Evolutionary conservation across 192 early-diverging fungal genomes (phyloP).

Genomic region (Helicostylum pulchrum): DNA sequence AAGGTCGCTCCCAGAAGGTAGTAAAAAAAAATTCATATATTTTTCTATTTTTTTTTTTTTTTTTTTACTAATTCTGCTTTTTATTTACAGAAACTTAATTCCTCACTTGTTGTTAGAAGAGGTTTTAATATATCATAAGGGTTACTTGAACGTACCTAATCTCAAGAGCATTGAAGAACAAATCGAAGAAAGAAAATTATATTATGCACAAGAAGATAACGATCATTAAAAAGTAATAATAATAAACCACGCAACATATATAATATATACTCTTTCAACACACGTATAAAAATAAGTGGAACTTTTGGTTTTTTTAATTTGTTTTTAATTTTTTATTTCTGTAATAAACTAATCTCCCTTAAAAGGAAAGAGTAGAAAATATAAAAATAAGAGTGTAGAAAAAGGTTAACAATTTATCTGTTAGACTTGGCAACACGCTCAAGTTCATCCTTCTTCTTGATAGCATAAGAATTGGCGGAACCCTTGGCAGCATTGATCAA

Average conservation of each 20-base stretch:
- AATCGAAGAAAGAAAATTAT: constrained; percentile 32
- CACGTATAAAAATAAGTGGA: too few species aligned
- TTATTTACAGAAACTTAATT: constrained; percentile 65
- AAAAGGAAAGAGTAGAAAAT: not conserved
- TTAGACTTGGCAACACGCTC: constrained; percentile 81
- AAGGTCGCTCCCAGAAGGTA: constrained; percentile 76
- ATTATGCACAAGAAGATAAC: constrained; percentile 38
- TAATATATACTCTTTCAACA: too few species aligned
- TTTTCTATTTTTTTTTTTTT: not conserved
- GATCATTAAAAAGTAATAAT: constrained; percentile 4
- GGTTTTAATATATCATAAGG: constrained; percentile 57
- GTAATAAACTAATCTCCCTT: not conserved
- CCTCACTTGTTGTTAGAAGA: constrained; percentile 80
- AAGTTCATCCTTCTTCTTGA: constrained; percentile 99
- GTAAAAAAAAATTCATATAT: too few species aligned
- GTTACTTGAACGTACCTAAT: constrained; percentile 48
- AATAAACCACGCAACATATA: too few species aligned
- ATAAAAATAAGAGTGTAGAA: not conserved
- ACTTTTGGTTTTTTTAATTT: not conserved
- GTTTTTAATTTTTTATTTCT: not conserved
- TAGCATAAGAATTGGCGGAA: constrained; percentile 99
- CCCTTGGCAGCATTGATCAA: constrained; percentile 97
- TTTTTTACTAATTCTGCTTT: not conserved
- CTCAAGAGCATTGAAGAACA: constrained; percentile 32
- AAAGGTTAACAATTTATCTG: not conserved